Conservation (phyloP, 2,329 filamentous ascomycete species). For the Curvularia eragrostidis region DNA sequence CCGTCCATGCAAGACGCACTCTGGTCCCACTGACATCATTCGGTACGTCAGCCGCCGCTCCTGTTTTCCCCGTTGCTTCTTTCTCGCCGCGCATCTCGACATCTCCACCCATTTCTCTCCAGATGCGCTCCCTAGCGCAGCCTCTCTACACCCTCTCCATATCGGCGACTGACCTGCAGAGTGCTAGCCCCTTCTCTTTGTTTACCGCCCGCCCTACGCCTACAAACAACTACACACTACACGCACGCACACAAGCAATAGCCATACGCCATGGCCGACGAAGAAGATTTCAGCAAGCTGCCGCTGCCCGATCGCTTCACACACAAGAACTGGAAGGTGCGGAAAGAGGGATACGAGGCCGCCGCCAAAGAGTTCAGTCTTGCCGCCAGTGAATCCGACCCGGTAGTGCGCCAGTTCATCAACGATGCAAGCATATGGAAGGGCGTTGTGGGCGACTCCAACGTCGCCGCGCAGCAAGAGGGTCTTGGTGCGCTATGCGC, state of each 20-base stretch:
- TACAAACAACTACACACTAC: neutral
- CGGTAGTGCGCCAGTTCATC: slow-evolving; percentile 85
- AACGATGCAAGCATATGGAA: slow-evolving; percentile 90
- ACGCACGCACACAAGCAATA: neutral
- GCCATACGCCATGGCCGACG: slow-evolving; percentile 71
- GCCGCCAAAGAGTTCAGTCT: slow-evolving; percentile 84
- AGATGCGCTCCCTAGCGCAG: slow-evolving; percentile 10
- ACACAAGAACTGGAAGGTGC: slow-evolving; percentile 97
- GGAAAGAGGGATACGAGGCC: slow-evolving; percentile 94
- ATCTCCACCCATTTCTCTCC: neutral
- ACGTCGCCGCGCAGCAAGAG: slow-evolving; percentile 95
- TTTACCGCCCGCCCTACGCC: slow-evolving; percentile 17
- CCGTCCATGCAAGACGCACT: neutral
- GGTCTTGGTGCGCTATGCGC: slow-evolving; percentile 86
- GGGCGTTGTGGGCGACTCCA: slow-evolving; percentile 88
- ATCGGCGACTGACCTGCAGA: slow-evolving; percentile 15
- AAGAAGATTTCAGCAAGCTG: slow-evolving; percentile 80
- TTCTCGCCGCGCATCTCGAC: neutral
- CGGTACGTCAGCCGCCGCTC: slow-evolving; percentile 15
- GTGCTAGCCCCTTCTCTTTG: slow-evolving; percentile 1
- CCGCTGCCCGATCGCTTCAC: slow-evolving; percentile 80
- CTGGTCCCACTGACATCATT: slow-evolving; percentile 11
- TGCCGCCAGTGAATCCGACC: slow-evolving; percentile 83
- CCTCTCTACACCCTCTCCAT: neutral
- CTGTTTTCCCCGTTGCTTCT: no score